phyloP scores from a whole-genome alignment of 495 filamentous ascomycete genomes.

The Penicillium verhagenii region DNA sequence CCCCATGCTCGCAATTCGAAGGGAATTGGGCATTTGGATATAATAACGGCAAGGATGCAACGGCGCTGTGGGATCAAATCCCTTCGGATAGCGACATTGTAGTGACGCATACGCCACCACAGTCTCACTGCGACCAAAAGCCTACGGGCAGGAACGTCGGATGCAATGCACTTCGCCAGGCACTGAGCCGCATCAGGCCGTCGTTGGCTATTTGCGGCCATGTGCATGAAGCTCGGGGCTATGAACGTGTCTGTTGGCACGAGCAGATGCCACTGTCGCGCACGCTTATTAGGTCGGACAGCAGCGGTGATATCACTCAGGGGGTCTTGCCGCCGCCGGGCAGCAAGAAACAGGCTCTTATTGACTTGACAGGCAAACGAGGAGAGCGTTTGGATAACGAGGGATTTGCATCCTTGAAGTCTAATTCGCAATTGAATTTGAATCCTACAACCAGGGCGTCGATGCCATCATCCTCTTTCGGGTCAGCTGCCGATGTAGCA shows the following conservation, averaged over 20 bases:
- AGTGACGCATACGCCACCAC: constrained; percentile 51
- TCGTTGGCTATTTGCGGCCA: constrained; percentile 49
- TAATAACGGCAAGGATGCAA: constrained; percentile 40
- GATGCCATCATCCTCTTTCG: constrained; percentile 10
- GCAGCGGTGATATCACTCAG: constrained; percentile 6
- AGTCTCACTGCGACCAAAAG: constrained; percentile 43
- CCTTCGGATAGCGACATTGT: constrained; percentile 46
- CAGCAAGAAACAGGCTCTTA: constrained; percentile 58
- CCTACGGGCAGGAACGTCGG: constrained; percentile 31
- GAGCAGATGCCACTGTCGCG: background rate
- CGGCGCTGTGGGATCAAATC: constrained; percentile 48
- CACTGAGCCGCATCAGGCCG: constrained; percentile 41
- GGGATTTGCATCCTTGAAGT: constrained; percentile 21
- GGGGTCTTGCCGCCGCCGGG: constrained; percentile 30
- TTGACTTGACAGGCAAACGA: constrained; percentile 55
- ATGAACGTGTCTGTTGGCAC: constrained; percentile 41
- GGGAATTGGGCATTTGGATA: constrained; percentile 76
- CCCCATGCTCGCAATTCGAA: constrained; percentile 64
- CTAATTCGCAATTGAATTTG: background rate
- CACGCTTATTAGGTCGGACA: constrained; percentile 2
- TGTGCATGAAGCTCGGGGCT: constrained; percentile 51
- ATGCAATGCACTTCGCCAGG: constrained; percentile 39
- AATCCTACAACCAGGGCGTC: constrained; percentile 1
- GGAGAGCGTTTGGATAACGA: constrained; percentile 41
- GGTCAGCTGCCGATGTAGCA: constrained; percentile 5